phyloP scores from a whole-genome alignment of 1,284 basidiomycete species.

The Heterobasidion irregulare region DNA sequence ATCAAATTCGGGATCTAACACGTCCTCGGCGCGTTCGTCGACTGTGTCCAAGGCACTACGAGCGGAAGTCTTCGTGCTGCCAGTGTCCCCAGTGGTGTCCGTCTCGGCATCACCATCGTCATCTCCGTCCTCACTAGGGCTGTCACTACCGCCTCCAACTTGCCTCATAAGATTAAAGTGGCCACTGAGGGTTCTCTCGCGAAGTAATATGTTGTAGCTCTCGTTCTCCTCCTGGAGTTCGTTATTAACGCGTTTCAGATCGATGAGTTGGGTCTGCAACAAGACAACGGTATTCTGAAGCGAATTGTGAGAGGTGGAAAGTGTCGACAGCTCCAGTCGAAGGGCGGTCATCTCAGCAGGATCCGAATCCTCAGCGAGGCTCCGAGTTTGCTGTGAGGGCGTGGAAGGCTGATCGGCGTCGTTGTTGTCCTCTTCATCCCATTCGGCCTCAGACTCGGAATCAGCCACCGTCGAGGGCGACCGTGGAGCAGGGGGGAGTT shows the following conservation, averaged over 20 bases:
- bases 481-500: constrained; percentile 25
- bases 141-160: constrained; percentile 43
- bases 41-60: constrained; percentile 29
- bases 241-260: constrained; percentile 74
- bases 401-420: constrained; percentile 17
- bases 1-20: constrained; percentile 29
- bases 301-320: constrained; percentile 72
- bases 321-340: constrained; percentile 68
- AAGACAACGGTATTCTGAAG: constrained; percentile 70
- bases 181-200: constrained; percentile 84
- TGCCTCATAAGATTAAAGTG: constrained; percentile 69
- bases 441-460: constrained; percentile 31
- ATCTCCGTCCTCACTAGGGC: constrained; percentile 39
- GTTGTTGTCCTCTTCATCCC: constrained; percentile 33
- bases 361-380: constrained; percentile 60
- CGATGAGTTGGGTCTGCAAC: constrained; percentile 67
- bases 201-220: constrained; percentile 85
- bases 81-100: constrained; percentile 35
- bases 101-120: constrained; percentile 28
- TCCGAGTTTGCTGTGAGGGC: constrained; percentile 31
- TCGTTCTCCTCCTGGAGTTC: constrained; percentile 90
- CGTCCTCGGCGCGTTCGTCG: constrained; percentile 34
- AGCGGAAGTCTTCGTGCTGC: constrained; percentile 34
- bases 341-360: constrained; percentile 80
- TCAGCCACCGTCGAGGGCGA: constrained; percentile 22